Percentiles rank a stretch among this genome's conserved stretches.
These are phyloP conservation scores for Arthrobotrys entomopaga DNA, from an alignment of 2,329 filamentous ascomycete genomes.

Conservation along the genomic window DNA sequence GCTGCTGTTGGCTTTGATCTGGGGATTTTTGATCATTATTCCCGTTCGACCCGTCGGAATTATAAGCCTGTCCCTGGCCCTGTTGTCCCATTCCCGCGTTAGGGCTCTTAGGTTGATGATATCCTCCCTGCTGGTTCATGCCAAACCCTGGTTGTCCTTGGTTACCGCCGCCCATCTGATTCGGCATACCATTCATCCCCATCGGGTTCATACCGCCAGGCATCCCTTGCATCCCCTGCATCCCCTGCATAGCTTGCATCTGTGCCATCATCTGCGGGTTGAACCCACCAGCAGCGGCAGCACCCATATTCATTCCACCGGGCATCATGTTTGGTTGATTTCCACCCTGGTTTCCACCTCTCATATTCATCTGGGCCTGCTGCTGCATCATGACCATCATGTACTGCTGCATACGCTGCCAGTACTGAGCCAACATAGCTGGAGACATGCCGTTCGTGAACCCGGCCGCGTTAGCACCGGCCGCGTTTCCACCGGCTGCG, in stretches of 20 bases:
- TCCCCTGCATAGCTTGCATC: slow-evolving; percentile 79
- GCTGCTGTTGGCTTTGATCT: slow-evolving; percentile 43
- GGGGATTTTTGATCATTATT: slow-evolving; percentile 58
- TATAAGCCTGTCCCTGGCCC: slow-evolving; percentile 58
- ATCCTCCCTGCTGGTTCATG: slow-evolving; percentile 63
- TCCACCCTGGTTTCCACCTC: slow-evolving; percentile 61
- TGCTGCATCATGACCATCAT: slow-evolving; percentile 90
- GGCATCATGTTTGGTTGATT: slow-evolving; percentile 69
- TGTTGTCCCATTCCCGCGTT: slow-evolving; percentile 62
- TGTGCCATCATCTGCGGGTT: slow-evolving; percentile 56
- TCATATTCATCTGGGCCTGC: slow-evolving; percentile 74
- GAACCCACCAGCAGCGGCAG: not conserved
- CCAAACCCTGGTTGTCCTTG: slow-evolving; percentile 63
- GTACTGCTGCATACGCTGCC: slow-evolving; percentile 98
- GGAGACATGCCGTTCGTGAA: slow-evolving; percentile 79
- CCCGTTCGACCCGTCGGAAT: slow-evolving; percentile 58
- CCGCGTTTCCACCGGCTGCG: slow-evolving; percentile 56
- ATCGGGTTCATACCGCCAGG: slow-evolving; percentile 62
- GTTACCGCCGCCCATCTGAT: slow-evolving; percentile 60
- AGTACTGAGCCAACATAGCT: slow-evolving; percentile 97
- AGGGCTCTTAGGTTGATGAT: slow-evolving; percentile 60
- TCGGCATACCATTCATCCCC: slow-evolving; percentile 63
- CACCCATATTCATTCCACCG: slow-evolving; percentile 32
- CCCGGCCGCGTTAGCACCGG: slow-evolving; percentile 58
- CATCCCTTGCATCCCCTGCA: slow-evolving; percentile 66